Evolutionary conservation across 768 basidiomycete genomes (phyloP).

Genomic region (Brasilioporus rufonigricans): DNA sequence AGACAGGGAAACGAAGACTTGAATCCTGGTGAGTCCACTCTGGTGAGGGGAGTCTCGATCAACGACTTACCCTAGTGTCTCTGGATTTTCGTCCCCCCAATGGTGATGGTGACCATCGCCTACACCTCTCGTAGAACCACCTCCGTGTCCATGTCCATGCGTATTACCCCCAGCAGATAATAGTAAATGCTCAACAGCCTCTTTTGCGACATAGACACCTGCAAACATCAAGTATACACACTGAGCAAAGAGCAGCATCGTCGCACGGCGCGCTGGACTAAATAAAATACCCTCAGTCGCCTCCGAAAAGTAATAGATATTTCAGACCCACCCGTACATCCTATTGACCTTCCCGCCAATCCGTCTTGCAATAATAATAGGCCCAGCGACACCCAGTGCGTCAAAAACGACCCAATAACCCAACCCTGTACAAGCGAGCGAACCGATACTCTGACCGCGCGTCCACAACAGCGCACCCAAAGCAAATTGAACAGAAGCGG

Average conservation of each 20-base stretch:
- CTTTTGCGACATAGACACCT: conserved; percentile 94
- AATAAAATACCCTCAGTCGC: background rate
- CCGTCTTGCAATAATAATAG: conserved; percentile 33
- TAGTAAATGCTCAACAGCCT: conserved; percentile 90
- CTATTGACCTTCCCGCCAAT: conserved; percentile 33
- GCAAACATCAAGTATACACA: conserved; percentile 93
- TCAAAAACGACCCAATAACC: conserved; percentile 98
- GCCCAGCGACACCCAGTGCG: conserved; percentile 69
- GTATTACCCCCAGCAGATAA: conserved; percentile 79
- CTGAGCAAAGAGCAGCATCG: conserved; percentile 81
- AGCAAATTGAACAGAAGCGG: conserved; percentile 48
- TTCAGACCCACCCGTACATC: conserved; percentile 60
- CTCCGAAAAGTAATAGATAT: conserved; percentile 18
- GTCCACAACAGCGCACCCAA: conserved; percentile 84
- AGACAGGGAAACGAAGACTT: conserved; percentile 67
- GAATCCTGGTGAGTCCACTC: background rate
- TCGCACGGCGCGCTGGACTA: conserved; percentile 66
- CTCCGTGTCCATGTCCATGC: conserved; percentile 59
- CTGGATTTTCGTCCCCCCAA: conserved; percentile 54
- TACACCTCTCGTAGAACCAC: conserved; percentile 37
- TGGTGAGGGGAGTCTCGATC: too few species aligned
- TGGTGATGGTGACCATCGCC: conserved; percentile 60
- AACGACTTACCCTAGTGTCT: conserved; percentile 39
- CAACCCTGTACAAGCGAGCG: conserved; percentile 82
- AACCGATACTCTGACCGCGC: conserved; percentile 82